These are phyloP conservation scores for Jimgerdemannia flammicorona DNA, from an alignment of 192 early-diverging fungal genomes.

Conservation along the genomic window DNA sequence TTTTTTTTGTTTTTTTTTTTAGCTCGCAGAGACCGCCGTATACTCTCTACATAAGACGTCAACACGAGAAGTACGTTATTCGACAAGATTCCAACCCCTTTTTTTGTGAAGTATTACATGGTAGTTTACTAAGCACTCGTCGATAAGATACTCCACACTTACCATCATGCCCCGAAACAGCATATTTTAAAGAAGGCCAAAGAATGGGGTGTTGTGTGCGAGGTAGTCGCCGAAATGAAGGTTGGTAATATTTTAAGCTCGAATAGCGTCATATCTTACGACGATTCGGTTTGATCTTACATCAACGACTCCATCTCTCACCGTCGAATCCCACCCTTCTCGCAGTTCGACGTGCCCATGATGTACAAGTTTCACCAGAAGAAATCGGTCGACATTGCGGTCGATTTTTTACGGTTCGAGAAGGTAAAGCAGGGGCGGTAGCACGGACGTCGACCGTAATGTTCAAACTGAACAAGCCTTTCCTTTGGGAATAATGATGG, in stretches of 20 bases:
- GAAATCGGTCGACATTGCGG: slow-evolving; percentile 64
- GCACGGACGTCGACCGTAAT: too few species aligned
- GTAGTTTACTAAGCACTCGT: not conserved
- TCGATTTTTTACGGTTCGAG: slow-evolving; percentile 65
- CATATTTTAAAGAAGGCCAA: slow-evolving; percentile 66
- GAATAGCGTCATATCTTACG: too few species aligned
- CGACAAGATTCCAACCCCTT: too few species aligned
- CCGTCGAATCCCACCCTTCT: not conserved
- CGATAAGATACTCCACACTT: not conserved
- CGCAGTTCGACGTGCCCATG: slow-evolving; percentile 68
- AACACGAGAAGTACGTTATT: slow-evolving; percentile 51
- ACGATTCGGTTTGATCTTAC: too few species aligned
- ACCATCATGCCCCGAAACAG: slow-evolving; percentile 10
- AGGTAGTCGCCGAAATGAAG: slow-evolving; percentile 71
- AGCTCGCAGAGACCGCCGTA: slow-evolving; percentile 58
- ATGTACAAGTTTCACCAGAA: slow-evolving; percentile 83
- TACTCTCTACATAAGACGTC: slow-evolving; percentile 81
- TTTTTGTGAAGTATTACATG: too few species aligned
- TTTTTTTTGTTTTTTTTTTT: too few species aligned
- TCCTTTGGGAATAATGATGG: too few species aligned
- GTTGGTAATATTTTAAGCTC: slow-evolving; percentile 21
- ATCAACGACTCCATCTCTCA: not conserved
- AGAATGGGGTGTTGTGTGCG: slow-evolving; percentile 67
- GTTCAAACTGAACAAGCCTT: too few species aligned
- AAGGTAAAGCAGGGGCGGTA: slow-evolving; percentile 10